phyloP scores from a whole-genome alignment of 805 yeast species.

The Saccharomycopsis guyanensis region DNA sequence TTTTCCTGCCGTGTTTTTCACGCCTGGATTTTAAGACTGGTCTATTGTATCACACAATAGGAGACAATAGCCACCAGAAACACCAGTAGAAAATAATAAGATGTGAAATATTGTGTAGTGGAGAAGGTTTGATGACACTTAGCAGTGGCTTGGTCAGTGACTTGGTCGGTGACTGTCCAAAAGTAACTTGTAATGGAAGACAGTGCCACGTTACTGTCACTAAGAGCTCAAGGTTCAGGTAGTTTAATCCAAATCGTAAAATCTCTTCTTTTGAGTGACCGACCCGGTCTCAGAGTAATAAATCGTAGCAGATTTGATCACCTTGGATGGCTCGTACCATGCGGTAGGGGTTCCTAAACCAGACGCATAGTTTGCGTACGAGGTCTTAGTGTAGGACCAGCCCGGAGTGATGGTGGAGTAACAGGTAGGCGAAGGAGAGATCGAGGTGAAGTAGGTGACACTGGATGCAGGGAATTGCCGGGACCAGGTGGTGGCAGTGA shows the following conservation, averaged over 20 bases:
- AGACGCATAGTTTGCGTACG: slow-evolving; percentile 61
- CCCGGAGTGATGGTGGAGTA: slow-evolving; percentile 76
- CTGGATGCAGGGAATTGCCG: slow-evolving; percentile 62
- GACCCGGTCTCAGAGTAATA: background rate
- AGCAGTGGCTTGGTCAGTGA: too few species aligned
- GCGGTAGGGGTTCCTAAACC: slow-evolving; percentile 27
- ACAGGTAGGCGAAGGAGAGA: slow-evolving; percentile 27
- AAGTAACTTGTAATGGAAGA: too few species aligned
- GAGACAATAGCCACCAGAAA: too few species aligned
- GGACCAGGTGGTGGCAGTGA: slow-evolving; percentile 62
- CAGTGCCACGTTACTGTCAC: too few species aligned
- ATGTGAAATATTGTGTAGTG: too few species aligned
- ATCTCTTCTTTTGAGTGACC: background rate
- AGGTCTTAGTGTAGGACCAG: slow-evolving; percentile 65
- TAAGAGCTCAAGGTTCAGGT: too few species aligned
- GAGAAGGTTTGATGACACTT: too few species aligned
- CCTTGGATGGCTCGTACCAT: slow-evolving; percentile 1
- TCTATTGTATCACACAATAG: too few species aligned
- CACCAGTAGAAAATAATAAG: too few species aligned
- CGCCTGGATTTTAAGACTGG: too few species aligned
- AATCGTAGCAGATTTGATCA: background rate
- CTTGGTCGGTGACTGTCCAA: too few species aligned
- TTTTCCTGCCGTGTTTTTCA: too few species aligned
- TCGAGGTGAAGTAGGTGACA: slow-evolving; percentile 46
- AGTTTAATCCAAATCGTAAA: background rate